Conservation (phyloP, 192 early-diverging fungal species). For the Coemansia sp. region DNA sequence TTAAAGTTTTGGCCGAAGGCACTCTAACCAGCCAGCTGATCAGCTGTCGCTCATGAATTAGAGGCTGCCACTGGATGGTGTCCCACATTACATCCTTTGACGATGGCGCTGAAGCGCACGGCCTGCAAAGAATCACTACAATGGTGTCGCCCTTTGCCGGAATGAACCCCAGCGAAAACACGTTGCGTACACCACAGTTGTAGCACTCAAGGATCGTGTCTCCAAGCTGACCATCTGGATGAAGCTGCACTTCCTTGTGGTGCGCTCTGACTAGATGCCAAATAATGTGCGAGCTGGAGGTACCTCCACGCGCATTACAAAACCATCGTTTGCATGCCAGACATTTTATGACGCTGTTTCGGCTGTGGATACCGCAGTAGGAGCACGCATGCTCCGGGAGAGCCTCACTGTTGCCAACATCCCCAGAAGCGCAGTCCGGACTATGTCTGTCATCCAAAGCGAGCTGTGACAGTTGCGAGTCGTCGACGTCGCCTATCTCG, state of each 20-base stretch:
- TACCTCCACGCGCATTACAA: conserved; percentile 89
- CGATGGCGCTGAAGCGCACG: conserved; percentile 86
- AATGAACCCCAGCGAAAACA: conserved; percentile 96
- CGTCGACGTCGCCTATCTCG: conserved; percentile 21
- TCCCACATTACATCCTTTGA: conserved; percentile 98
- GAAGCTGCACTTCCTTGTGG: conserved; percentile 93
- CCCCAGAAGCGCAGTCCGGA: conserved; percentile 3
- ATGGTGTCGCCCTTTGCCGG: conserved; percentile 98
- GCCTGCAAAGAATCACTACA: conserved; percentile 92
- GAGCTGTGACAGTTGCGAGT: conserved; percentile 39
- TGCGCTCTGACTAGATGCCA: conserved; percentile 89
- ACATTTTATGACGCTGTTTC: conserved; percentile 88
- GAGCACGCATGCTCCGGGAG: conserved; percentile 84
- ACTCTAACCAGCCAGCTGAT: conserved; percentile 92
- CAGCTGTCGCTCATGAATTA: conserved; percentile 94
- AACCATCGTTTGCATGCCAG: conserved; percentile 94
- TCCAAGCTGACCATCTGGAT: conserved; percentile 89
- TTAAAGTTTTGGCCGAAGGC: conserved; percentile 82
- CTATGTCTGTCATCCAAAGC: conserved; percentile 6
- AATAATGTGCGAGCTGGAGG: conserved; percentile 92
- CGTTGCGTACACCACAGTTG: conserved; percentile 92
- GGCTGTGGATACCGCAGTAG: conserved; percentile 93
- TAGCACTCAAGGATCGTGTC: conserved; percentile 97
- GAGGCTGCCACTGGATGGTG: conserved; percentile 91
- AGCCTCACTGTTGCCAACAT: conserved; percentile 49